Evolutionary conservation across 2,329 filamentous ascomycete genomes (phyloP).

Genomic region (Cyphellophora europaea): DNA sequence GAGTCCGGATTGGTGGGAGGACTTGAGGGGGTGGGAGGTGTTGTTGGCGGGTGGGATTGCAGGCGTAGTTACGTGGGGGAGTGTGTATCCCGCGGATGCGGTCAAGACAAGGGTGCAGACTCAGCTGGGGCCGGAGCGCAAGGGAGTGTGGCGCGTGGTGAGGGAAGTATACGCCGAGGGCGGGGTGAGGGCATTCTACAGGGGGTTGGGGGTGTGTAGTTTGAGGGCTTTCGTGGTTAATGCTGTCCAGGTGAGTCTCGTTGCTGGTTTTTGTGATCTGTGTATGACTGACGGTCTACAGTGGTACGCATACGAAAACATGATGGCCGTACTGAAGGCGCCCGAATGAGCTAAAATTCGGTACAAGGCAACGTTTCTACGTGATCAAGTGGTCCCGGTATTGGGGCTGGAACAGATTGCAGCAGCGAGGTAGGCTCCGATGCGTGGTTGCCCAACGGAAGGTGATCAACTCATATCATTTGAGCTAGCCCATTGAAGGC

Average conservation of each 20-base stretch:
- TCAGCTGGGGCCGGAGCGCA: conserved; percentile 32
- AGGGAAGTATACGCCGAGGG: conserved; percentile 56
- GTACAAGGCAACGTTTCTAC: too few species aligned
- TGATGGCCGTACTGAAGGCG: conserved; percentile 52
- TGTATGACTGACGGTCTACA: too few species aligned
- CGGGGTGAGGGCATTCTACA: conserved; percentile 57
- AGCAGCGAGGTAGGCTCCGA: too few species aligned
- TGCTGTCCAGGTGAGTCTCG: too few species aligned
- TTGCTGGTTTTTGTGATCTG: too few species aligned
- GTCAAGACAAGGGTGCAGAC: conserved; percentile 89
- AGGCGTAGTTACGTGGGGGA: conserved; percentile 80
- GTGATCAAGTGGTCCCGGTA: too few species aligned
- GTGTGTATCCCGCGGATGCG: conserved; percentile 83
- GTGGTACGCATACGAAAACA: conserved; percentile 87
- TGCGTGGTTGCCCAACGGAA: too few species aligned
- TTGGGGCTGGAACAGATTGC: too few species aligned
- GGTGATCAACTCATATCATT: too few species aligned
- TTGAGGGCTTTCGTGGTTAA: conserved; percentile 84
- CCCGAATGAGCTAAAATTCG: too few species aligned
- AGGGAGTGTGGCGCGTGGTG: conserved; percentile 45
- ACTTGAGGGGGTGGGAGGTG: conserved; percentile 48
- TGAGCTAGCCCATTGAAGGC: too few species aligned
- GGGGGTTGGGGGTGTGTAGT: conserved; percentile 72
- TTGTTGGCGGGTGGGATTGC: conserved; percentile 80
- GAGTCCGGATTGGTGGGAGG: conserved; percentile 16